These are phyloP conservation scores for Parasitella parasitica DNA, from an alignment of 371 early-diverging fungal genomes.

Conservation along the genomic window DNA sequence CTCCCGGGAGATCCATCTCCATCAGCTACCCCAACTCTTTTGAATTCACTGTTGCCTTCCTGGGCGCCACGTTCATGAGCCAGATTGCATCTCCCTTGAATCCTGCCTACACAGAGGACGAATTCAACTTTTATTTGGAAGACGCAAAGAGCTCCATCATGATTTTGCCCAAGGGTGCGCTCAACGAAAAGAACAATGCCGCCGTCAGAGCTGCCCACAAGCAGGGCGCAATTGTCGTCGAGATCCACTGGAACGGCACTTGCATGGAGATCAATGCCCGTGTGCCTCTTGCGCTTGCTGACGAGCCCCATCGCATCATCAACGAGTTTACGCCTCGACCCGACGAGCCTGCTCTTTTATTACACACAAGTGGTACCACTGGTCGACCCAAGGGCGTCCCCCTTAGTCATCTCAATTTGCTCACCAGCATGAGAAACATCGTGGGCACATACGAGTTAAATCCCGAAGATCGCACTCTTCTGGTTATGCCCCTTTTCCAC, in stretches of 20 bases:
- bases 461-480: constrained; percentile 61
- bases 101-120: constrained; percentile 69
- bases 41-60: constrained; percentile 68
- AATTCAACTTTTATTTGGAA: constrained; percentile 80
- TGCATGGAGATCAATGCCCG: constrained; percentile 27
- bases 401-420: constrained; percentile 78
- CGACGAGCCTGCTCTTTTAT: constrained; percentile 67
- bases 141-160: constrained; percentile 67
- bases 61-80: constrained; percentile 65
- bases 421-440: constrained; percentile 76
- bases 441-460: constrained; percentile 65
- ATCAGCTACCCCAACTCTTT: constrained; percentile 72
- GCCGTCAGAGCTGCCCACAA: constrained; percentile 66
- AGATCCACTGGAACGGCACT: constrained; percentile 54
- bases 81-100: constrained; percentile 79
- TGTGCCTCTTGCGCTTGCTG: constrained; percentile 6
- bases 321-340: constrained; percentile 38
- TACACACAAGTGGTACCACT: constrained; percentile 86
- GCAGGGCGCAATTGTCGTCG: constrained; percentile 55
- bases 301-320: constrained; percentile 14
- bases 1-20: constrained; percentile 66
- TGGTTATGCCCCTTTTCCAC: constrained; percentile 94
- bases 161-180: constrained; percentile 60
- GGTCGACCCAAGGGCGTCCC: constrained; percentile 88
- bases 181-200: constrained; percentile 44